A percentile compares a stretch with the other conserved stretches of the same genome.
These are phyloP conservation scores for Aegilops sharonensis DNA, from an alignment of 176 grass and related monocot genomes.

Conservation along the genomic window DNA sequence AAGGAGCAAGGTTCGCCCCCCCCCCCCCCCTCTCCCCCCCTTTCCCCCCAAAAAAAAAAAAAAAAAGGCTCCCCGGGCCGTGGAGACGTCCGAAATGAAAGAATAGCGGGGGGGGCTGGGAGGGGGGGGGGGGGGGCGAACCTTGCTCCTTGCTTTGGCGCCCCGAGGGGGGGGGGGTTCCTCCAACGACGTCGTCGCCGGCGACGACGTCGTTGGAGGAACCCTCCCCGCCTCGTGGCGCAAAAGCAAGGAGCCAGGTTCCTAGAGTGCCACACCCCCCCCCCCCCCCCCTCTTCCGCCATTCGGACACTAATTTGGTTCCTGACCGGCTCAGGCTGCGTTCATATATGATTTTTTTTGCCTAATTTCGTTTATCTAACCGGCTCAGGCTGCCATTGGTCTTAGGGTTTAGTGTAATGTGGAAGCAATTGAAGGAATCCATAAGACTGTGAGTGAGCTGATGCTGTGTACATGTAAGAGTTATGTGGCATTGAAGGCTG, in stretches of 20 bases:
- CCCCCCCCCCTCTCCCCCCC: neutral
- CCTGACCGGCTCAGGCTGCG: neutral
- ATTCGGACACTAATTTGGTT: neutral
- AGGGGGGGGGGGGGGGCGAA: too few species aligned
- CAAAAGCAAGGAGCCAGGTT: too few species aligned
- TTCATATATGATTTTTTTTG: neutral
- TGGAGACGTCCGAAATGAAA: too few species aligned
- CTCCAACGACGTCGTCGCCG: too few species aligned
- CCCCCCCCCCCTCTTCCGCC: neutral
- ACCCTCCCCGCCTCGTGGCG: too few species aligned
- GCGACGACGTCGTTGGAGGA: too few species aligned
- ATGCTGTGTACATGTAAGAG: neutral
- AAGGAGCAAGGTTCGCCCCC: slow-evolving; percentile 37
- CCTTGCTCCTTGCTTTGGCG: too few species aligned
- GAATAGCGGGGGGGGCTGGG: too few species aligned
- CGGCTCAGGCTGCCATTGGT: neutral
- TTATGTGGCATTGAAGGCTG: neutral
- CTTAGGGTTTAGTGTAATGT: neutral
- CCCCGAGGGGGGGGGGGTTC: too few species aligned
- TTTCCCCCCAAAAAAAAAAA: too few species aligned
- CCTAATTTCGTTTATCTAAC: neutral
- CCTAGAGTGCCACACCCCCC: neutral
- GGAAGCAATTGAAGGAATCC: neutral
- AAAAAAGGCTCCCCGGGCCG: too few species aligned
- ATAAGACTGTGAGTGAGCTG: neutral